Evolutionary conservation across 805 yeast genomes (phyloP), one percentile per base, ranked within the genome.

Genomic region (Yarrowia yakushimensis): DNA sequence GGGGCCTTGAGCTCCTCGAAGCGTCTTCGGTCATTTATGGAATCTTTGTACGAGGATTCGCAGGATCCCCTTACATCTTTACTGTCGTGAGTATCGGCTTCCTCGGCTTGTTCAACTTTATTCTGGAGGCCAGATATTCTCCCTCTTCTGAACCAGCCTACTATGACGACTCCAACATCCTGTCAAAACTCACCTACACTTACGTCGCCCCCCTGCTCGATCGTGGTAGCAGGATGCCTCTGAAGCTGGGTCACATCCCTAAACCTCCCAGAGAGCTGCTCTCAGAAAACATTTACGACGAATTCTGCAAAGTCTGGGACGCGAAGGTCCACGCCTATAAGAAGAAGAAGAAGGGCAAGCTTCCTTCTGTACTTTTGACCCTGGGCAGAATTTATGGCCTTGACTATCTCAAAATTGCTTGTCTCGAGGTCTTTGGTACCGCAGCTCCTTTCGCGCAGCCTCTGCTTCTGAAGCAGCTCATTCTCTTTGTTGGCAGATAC

Each of bases 401-500:
- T 4, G 72, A 71, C 28, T 77, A 80, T 62, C 45, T 76, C 18
- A 60, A 77, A 33, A 80, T 81, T 34, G 81, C 81, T 45, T 63
- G 76, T 4, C 80, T 77, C 67, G 80, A 81, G 65, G 76, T 72
- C 18, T 65, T 74, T 22, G 80, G 78, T 65, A 82, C 79, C 68
- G 36, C 69, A 25, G 71, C 79, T 59, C 80, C 79, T 0, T 76
- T 73, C 63, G 73, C 73, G 15, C 78, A 76, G 65, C 81, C 81
- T 0, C 79, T 78, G 62, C 67, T 78, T n/a, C 68, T 78, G 48
- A 66, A 78, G 17, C 55, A 72, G 2, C 70, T 78, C 50, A 76
- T 78, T 39, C 42, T 66, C 27, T 85, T 80, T 69, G 86, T 85
- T 45, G 77, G 79, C 39, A 79, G 78, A 23, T 78, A 79, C 65